These are phyloP conservation scores for Ogataea hybrid DNA, from an alignment of 1,139 yeast genomes.

Conservation along the genomic window DNA sequence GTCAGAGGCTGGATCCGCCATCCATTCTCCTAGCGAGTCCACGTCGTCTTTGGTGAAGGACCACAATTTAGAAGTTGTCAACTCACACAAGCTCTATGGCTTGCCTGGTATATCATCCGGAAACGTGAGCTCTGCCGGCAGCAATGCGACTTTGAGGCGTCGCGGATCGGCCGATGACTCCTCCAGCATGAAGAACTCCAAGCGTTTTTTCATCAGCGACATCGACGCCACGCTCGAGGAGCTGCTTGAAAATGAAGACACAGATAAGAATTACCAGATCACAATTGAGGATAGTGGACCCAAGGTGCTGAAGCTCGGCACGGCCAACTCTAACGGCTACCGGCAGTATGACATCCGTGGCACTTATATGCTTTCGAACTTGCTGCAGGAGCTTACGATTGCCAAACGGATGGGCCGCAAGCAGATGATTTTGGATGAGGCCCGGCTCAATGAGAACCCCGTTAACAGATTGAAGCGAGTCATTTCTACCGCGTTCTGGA, in stretches of 20 bases:
- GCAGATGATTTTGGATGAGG: constrained; percentile 78
- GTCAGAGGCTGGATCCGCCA: neutral
- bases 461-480: constrained; percentile 74
- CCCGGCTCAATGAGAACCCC: constrained; percentile 83
- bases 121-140: neutral
- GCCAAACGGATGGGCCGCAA: constrained; percentile 80
- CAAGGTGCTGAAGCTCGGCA: constrained; percentile 79
- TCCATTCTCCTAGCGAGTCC: constrained; percentile 17
- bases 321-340: constrained; percentile 81
- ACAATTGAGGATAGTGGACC: constrained; percentile 94
- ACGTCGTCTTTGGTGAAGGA: constrained; percentile 20
- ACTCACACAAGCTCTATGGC: neutral
- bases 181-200: constrained; percentile 35
- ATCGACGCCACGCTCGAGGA: constrained; percentile 72
- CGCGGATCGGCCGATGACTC: constrained; percentile 70
- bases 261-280: constrained; percentile 82
- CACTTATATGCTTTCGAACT: constrained; percentile 85
- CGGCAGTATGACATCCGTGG: constrained; percentile 76
- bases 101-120: neutral
- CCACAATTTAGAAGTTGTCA: constrained; percentile 12
- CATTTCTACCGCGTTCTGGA: constrained; percentile 81
- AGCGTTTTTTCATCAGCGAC: constrained; percentile 70
- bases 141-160: constrained; percentile 34
- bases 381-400: constrained; percentile 84
- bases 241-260: constrained; percentile 75